Evolutionary conservation across 345 rosid species (phyloP).

Genomic region (Populus simonii): DNA sequence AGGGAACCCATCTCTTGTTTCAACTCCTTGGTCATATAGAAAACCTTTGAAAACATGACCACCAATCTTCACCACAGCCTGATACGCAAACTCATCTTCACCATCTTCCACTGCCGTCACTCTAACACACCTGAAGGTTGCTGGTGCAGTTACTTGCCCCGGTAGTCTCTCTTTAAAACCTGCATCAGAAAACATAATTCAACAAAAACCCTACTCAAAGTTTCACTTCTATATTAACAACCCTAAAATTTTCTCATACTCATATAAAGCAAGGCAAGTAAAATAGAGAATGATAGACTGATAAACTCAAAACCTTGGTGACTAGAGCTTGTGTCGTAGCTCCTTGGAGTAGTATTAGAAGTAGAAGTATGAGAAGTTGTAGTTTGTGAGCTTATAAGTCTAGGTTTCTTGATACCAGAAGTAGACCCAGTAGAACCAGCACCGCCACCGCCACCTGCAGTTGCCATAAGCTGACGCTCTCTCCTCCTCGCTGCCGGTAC

Average conservation of each 20-base stretch:
- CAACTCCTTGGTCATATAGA: conserved; percentile 81
- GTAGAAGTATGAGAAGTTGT: conserved; percentile 89
- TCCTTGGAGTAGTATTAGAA: conserved; percentile 82
- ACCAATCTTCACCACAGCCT: conserved; percentile 83
- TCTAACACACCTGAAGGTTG: conserved; percentile 90
- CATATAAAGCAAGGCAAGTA: background rate
- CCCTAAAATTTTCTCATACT: background rate
- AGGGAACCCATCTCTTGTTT: conserved; percentile 67
- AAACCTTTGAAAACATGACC: conserved; percentile 93
- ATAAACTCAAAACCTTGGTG: conserved; percentile 58
- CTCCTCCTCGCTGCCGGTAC: conserved; percentile 86
- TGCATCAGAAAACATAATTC: conserved; percentile 39
- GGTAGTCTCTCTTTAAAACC: conserved; percentile 64
- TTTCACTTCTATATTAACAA: background rate
- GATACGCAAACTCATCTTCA: conserved; percentile 86
- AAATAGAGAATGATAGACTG: background rate
- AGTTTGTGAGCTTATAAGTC: conserved; percentile 61
- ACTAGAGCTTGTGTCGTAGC: conserved; percentile 87
- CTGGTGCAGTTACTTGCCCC: conserved; percentile 76
- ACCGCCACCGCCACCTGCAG: conserved; percentile 27
- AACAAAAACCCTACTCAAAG: conserved; percentile 29
- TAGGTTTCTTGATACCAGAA: conserved; percentile 75
- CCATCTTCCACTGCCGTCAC: conserved; percentile 93
- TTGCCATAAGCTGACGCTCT: conserved; percentile 70
- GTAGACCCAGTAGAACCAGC: conserved; percentile 77